A percentile compares a stretch with the other conserved stretches of the same genome.
These are phyloP conservation scores for Kwoniella bestiolae DNA, from an alignment of 768 basidiomycete species.

Conservation along the genomic window DNA sequence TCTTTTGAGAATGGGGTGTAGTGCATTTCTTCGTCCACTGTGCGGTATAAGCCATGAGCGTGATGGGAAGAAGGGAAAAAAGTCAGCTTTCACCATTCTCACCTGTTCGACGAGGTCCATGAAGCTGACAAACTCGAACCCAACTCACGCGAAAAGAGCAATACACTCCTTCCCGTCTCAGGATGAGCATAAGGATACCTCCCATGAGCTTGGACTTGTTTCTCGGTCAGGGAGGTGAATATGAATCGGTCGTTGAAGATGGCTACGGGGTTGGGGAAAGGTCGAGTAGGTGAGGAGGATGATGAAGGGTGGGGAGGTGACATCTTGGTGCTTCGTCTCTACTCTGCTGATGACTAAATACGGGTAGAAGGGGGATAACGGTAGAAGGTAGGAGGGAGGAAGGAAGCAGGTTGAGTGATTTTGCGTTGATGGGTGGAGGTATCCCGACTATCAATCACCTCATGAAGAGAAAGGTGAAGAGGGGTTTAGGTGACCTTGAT, in stretches of 20 bases:
- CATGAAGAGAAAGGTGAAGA: neutral
- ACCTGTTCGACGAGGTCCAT: neutral
- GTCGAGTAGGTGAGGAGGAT: neutral
- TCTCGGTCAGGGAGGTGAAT: constrained; percentile 41
- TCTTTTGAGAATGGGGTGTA: constrained; percentile 49
- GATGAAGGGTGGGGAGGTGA: neutral
- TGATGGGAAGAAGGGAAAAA: neutral
- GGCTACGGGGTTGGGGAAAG: constrained; percentile 43
- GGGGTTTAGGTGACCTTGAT: neutral
- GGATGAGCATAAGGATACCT: constrained; percentile 39
- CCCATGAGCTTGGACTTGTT: constrained; percentile 31
- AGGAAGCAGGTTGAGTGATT: neutral
- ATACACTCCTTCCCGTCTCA: constrained; percentile 21
- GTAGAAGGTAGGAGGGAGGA: neutral
- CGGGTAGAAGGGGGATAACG: neutral
- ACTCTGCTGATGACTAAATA: neutral
- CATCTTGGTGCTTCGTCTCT: neutral
- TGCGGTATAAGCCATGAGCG: neutral
- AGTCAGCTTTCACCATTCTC: neutral
- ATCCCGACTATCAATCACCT: neutral
- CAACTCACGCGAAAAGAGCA: constrained; percentile 44
- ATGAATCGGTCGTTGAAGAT: constrained; percentile 41
- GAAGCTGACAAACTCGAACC: neutral
- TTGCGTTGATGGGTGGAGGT: neutral
- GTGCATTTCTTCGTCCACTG: constrained; percentile 51